A percentile compares a stretch with the other conserved stretches of the same genome.
phyloP scores from a whole-genome alignment of 1,284 basidiomycete genomes.

The Ustilago loliicola region DNA sequence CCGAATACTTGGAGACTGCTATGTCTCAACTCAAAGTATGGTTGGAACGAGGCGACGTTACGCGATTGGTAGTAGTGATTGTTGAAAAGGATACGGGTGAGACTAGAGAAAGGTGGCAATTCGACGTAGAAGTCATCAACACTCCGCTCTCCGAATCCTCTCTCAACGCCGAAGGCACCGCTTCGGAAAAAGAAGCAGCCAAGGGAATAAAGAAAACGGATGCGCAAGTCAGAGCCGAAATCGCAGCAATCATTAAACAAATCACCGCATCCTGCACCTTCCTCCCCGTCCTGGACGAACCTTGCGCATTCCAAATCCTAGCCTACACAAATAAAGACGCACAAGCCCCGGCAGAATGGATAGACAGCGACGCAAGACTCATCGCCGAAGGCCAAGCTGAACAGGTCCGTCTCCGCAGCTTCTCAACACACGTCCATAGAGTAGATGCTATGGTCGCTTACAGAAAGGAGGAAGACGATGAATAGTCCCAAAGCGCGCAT shows the following conservation, averaged over 20 bases:
- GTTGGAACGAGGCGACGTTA: slow-evolving; percentile 90
- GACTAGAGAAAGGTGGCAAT: slow-evolving; percentile 97
- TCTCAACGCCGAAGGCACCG: neutral
- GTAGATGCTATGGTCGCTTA: slow-evolving; percentile 72
- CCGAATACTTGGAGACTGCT: slow-evolving; percentile 92
- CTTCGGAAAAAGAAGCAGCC: neutral
- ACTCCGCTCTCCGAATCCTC: slow-evolving; percentile 10
- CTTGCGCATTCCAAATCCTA: slow-evolving; percentile 90
- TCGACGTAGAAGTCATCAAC: slow-evolving; percentile 86
- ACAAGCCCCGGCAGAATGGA: slow-evolving; percentile 90
- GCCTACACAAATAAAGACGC: slow-evolving; percentile 81
- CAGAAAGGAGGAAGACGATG: slow-evolving; percentile 69
- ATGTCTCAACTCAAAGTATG: slow-evolving; percentile 81
- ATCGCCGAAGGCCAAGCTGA: slow-evolving; percentile 96
- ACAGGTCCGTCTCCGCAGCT: slow-evolving; percentile 79
- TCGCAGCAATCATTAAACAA: slow-evolving; percentile 97
- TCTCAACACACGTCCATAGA: slow-evolving; percentile 71
- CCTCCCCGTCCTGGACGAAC: slow-evolving; percentile 92
- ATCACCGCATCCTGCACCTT: slow-evolving; percentile 97
- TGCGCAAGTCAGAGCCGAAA: slow-evolving; percentile 95
- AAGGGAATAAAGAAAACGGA: slow-evolving; percentile 75
- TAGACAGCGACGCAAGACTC: slow-evolving; percentile 92
- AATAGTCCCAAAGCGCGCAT: slow-evolving; percentile 48
- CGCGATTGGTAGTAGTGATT: slow-evolving; percentile 93
- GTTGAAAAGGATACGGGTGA: slow-evolving; percentile 92